These are phyloP conservation scores for Aspergillus panamensis DNA, from an alignment of 495 filamentous ascomycete genomes.

Conservation along the genomic window DNA sequence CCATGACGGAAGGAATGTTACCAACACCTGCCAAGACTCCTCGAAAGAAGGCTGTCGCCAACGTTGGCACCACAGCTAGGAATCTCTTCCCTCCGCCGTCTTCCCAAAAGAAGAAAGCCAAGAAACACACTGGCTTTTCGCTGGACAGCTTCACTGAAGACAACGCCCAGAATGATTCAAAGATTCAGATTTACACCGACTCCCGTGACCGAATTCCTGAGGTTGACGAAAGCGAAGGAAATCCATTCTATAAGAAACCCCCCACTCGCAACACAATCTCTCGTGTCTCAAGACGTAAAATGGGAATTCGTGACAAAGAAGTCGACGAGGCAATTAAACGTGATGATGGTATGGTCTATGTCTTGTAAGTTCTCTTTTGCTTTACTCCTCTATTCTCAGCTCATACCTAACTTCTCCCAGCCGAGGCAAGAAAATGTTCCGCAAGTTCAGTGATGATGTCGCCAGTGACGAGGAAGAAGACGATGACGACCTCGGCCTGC, in stretches of 20 bases:
- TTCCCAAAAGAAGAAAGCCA: slow-evolving; percentile 41
- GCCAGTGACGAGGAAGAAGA: slow-evolving; percentile 45
- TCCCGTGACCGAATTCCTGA: slow-evolving; percentile 81
- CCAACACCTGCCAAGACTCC: slow-evolving; percentile 93
- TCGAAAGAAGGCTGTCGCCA: slow-evolving; percentile 55
- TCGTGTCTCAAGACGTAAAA: slow-evolving; percentile 39
- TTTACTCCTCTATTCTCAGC: neutral
- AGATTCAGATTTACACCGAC: slow-evolving; percentile 85
- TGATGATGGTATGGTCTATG: slow-evolving; percentile 75
- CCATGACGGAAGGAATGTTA: slow-evolving; percentile 53
- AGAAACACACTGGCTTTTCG: slow-evolving; percentile 58
- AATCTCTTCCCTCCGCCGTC: slow-evolving; percentile 65
- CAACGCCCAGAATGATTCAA: slow-evolving; percentile 36
- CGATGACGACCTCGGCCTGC: slow-evolving; percentile 47
- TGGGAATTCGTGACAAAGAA: slow-evolving; percentile 43
- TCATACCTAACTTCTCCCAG: slow-evolving; percentile 40
- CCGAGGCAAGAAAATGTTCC: slow-evolving; percentile 86
- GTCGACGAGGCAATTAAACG: slow-evolving; percentile 61
- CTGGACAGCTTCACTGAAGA: slow-evolving; percentile 67
- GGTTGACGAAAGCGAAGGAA: slow-evolving; percentile 59
- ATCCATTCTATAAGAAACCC: slow-evolving; percentile 67
- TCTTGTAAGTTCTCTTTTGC: slow-evolving; percentile 66
- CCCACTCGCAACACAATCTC: slow-evolving; percentile 29
- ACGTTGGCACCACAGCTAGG: slow-evolving; percentile 64
- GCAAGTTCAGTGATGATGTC: slow-evolving; percentile 45